Evolutionary conservation across 371 early-diverging fungal genomes (phyloP).

Genomic region (Coemansia linderi): DNA sequence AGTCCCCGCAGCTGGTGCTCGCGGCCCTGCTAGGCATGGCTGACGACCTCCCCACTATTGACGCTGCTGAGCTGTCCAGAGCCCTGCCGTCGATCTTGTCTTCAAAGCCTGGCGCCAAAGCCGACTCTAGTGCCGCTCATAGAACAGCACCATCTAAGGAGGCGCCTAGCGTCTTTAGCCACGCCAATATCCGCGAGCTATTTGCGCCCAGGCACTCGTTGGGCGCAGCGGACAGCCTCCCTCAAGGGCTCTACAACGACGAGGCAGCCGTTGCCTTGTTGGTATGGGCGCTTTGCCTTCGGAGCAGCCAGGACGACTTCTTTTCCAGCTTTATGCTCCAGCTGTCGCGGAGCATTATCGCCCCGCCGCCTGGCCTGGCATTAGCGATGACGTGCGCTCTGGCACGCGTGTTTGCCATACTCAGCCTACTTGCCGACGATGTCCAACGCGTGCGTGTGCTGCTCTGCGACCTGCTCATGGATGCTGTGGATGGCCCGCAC

Average conservation of each 20-base stretch:
- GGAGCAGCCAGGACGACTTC: slow-evolving; percentile 24
- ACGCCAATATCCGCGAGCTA: background rate
- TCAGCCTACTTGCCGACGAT: slow-evolving; percentile 33
- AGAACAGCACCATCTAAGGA: background rate
- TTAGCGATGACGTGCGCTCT: slow-evolving; percentile 31
- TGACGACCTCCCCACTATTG: slow-evolving; percentile 19
- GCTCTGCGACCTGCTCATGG: slow-evolving; percentile 51
- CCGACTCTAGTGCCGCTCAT: background rate
- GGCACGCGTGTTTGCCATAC: slow-evolving; percentile 39
- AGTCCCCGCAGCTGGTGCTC: slow-evolving; percentile 26
- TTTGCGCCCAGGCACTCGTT: background rate
- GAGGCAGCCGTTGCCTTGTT: slow-evolving; percentile 22
- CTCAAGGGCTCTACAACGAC: slow-evolving; percentile 20
- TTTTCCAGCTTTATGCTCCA: slow-evolving; percentile 24
- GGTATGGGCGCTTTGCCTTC: slow-evolving; percentile 37
- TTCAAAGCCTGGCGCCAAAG: slow-evolving; percentile 7
- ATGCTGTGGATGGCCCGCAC: slow-evolving; percentile 45
- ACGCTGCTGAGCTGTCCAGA: slow-evolving; percentile 19
- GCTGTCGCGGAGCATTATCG: slow-evolving; percentile 28
- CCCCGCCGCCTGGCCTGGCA: slow-evolving; percentile 3
- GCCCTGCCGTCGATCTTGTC: slow-evolving; percentile 12
- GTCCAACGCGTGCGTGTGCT: slow-evolving; percentile 41
- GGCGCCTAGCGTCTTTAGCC: background rate
- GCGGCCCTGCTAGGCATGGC: slow-evolving; percentile 22
- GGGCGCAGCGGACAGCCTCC: background rate